Base-by-base conservation (phyloP, 1,139 yeast genomes). In the Zhuliangozyma parablackwelliae region DNA sequence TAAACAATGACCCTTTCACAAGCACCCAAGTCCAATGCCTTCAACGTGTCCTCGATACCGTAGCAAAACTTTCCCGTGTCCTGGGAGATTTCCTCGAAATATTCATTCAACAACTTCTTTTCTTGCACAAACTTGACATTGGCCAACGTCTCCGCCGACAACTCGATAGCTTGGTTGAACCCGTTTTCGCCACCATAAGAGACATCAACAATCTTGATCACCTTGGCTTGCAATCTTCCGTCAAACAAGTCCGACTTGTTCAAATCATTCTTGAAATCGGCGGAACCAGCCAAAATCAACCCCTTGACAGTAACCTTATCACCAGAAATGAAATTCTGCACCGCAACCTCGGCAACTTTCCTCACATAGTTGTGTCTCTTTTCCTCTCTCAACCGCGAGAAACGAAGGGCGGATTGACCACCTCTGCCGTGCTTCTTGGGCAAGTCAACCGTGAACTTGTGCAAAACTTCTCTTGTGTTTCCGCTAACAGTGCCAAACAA, bases 381-480 rank as follows among this genome's bases (percentile, higher is more conserved):
- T 70, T 94, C 98, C 54, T 92, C 98, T 79, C 98, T 86, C 64
- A 92, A 78, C 75, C 98, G 90, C 32, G 97, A 85, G 74, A 92
- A 92, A 87, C 98, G 97, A 51, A 92, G 63, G 33, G 98, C 98
- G 45, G 98, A 92, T 73, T 92, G 98, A 83, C 98, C 98, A 85
- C 98, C 98, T 77, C 98, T 86, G 55, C 98, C 98, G 74, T 92
- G 98, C 86, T 92, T 92, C 72, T 92, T 92, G 51, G 98, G 98
- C 57, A 92, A 75, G 64, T 92, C 98, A 42, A 92, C 98, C 3
- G 96, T 84, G 68, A 92, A 92, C 65, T 92, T 92, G 66, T 92
- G 96, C 59, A 92, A 72, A 36, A 92, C 86, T 48, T 94, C 97
- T 72, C 98, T 82, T 36, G 96, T 90, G 70, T 92, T 92, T 63